These are phyloP conservation scores for Neurospora sp. DNA, from an alignment of 495 filamentous ascomycete genomes.

Conservation along the genomic window DNA sequence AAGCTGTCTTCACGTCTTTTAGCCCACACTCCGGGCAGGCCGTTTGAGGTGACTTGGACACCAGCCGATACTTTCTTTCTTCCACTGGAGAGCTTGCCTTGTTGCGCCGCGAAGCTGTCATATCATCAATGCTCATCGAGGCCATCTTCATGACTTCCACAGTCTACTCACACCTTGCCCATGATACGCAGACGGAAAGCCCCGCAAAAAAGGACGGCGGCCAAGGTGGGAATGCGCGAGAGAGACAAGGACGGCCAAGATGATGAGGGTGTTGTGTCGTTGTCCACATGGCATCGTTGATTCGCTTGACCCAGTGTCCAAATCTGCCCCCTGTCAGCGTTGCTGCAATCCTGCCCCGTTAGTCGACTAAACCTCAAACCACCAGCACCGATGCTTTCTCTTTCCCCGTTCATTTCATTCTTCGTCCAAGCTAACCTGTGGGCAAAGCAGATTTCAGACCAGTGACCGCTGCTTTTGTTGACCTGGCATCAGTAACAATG, in stretches of 20 bases:
- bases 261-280: background rate
- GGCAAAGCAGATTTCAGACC: background rate
- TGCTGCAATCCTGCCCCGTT: background rate
- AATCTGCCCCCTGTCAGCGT: background rate
- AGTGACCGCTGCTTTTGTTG: background rate
- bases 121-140: background rate
- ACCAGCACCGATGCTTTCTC: background rate
- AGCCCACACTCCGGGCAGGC: background rate
- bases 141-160: background rate
- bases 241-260: background rate
- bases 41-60: background rate
- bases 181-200: background rate
- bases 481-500: background rate
- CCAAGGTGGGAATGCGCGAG: background rate
- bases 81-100: background rate
- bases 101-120: background rate
- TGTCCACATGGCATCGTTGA: background rate
- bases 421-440: background rate
- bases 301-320: background rate
- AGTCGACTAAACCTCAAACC: background rate
- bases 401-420: background rate
- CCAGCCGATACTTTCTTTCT: background rate
- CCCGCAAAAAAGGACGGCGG: background rate
- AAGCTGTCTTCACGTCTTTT: background rate
- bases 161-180: background rate